Percentiles rank a stretch among this genome's conserved stretches.
phyloP scores from a whole-genome alignment of 2,329 filamentous ascomycete genomes.

The Alternaria atra region DNA sequence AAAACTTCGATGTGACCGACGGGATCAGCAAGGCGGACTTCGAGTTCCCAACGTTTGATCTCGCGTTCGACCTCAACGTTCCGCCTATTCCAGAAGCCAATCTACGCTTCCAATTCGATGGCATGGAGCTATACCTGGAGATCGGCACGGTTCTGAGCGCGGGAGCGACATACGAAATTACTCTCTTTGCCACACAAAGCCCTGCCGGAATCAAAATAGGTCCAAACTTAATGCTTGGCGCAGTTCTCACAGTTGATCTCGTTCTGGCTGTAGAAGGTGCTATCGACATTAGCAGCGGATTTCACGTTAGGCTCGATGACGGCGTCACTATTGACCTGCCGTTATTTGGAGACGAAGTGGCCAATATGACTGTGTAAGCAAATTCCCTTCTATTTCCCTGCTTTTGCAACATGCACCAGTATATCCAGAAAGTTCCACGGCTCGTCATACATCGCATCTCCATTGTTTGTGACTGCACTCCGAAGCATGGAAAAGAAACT shows the following conservation, averaged over 20 bases:
- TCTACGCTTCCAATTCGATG: conserved; percentile 61
- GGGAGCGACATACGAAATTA: conserved; percentile 59
- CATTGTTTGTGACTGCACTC: too few relatives aligned
- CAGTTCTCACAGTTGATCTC: conserved; percentile 62
- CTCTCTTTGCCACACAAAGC: conserved; percentile 59
- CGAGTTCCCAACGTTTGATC: conserved; percentile 27
- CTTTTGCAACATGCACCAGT: too few relatives aligned
- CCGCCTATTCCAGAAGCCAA: conserved; percentile 55
- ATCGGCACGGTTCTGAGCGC: conserved; percentile 56
- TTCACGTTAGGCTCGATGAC: conserved; percentile 65
- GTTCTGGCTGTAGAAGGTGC: conserved; percentile 59
- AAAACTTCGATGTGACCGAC: conserved; percentile 22
- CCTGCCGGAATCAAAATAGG: conserved; percentile 55
- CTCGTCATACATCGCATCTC: too few relatives aligned
- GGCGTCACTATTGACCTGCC: conserved; percentile 59
- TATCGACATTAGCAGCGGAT: conserved; percentile 62
- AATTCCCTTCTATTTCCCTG: not conserved
- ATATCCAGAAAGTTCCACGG: too few relatives aligned
- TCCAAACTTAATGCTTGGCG: conserved; percentile 55
- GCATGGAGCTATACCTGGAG: conserved; percentile 62
- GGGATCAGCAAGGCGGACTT: conserved; percentile 32
- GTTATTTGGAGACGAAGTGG: conserved; percentile 61
- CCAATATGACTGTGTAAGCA: conserved; percentile 60
- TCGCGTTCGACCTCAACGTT: conserved; percentile 52
- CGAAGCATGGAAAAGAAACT: not conserved